These are phyloP conservation scores for Stephania yunnanensis DNA, from an alignment of 164 flowering plant species.

Conservation along the genomic window DNA sequence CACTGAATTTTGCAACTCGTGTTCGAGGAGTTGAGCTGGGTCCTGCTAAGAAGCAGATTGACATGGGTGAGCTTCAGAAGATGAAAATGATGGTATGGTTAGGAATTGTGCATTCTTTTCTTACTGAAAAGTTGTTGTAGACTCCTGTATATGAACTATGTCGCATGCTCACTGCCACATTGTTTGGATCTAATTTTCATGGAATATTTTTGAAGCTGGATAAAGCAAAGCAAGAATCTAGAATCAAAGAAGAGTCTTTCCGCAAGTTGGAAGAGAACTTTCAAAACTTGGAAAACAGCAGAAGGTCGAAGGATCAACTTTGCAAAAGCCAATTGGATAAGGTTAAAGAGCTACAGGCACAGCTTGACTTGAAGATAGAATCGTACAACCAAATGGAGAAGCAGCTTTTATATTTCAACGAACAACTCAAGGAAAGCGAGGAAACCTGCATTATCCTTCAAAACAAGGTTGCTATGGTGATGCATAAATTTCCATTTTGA, in stretches of 20 bases:
- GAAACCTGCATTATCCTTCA: constrained; percentile 47
- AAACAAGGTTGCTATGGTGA: constrained; percentile 41
- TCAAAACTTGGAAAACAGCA: constrained; percentile 58
- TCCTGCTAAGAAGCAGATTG: constrained; percentile 75
- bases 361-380: constrained; percentile 36
- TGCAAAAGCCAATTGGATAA: constrained; percentile 60
- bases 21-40: constrained; percentile 85
- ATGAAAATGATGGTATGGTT: constrained; percentile 55
- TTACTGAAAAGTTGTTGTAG: neutral
- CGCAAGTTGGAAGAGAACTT: constrained; percentile 64
- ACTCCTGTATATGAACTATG: neutral
- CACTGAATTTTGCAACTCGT: constrained; percentile 78
- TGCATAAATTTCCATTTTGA: constrained; percentile 2
- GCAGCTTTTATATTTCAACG: constrained; percentile 49
- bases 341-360: constrained; percentile 70
- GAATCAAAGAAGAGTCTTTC: constrained; percentile 62
- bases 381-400: constrained; percentile 54
- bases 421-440: constrained; percentile 58
- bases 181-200: neutral
- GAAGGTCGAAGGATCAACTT: constrained; percentile 55
- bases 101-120: neutral
- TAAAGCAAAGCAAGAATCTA: constrained; percentile 58
- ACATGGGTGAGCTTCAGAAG: constrained; percentile 68
- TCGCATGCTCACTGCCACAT: neutral
- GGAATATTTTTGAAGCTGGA: constrained; percentile 47